Conservation (phyloP, 2,329 filamentous ascomycete species). For the Cercospora brassicicola region DNA sequence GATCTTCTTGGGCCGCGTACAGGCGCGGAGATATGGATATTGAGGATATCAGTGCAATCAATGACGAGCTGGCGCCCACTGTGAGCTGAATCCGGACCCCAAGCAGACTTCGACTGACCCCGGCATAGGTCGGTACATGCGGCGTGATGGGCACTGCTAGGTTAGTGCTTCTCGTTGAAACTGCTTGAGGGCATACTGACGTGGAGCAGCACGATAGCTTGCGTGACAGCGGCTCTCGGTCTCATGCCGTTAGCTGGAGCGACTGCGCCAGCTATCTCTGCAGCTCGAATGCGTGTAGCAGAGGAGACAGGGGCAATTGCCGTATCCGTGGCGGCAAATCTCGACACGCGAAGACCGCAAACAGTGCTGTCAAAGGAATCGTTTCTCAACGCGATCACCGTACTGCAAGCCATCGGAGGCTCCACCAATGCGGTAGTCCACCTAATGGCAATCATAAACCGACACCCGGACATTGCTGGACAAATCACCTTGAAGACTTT, state of each 20-base stretch:
- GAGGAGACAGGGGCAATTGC: constrained; percentile 56
- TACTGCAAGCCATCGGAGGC: constrained; percentile 49
- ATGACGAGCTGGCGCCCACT: constrained; percentile 71
- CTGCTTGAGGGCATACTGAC: background rate
- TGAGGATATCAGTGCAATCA: constrained; percentile 69
- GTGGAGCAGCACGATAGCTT: constrained; percentile 55
- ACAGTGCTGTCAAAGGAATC: constrained; percentile 49
- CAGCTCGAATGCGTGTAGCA: constrained; percentile 53
- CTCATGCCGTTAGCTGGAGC: constrained; percentile 56
- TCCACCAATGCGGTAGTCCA: constrained; percentile 49
- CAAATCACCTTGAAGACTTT: constrained; percentile 49
- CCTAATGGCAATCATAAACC: constrained; percentile 50
- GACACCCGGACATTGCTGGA: constrained; percentile 51
- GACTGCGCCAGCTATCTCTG: constrained; percentile 56
- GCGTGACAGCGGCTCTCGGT: constrained; percentile 54
- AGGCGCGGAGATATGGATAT: constrained; percentile 66
- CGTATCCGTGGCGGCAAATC: constrained; percentile 43
- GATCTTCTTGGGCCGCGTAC: constrained; percentile 71
- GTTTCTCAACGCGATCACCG: constrained; percentile 50
- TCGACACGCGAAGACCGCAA: constrained; percentile 46
- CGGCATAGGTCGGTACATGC: too few relatives aligned
- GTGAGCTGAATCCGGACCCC: too few relatives aligned
- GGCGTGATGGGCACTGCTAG: constrained; percentile 59
- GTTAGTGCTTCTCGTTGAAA: background rate
- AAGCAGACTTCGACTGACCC: too few relatives aligned